phyloP scores from a whole-genome alignment of 2,329 filamentous ascomycete species.

The Colletotrichum zoysiae region DNA sequence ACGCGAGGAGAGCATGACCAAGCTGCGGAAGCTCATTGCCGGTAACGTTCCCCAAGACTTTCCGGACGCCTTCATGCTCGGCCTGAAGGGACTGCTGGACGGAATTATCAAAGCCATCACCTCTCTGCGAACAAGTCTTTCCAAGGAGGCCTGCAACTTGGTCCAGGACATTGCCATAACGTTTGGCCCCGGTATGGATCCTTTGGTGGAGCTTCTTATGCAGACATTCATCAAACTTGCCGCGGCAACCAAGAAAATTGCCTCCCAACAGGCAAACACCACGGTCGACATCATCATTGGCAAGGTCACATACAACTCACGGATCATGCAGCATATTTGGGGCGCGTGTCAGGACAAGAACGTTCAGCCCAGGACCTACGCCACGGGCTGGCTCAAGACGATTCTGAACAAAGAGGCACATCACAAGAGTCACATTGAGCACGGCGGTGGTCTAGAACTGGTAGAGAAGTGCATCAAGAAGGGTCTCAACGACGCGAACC shows the following conservation, averaged over 20 bases:
- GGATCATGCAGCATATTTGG: slow-evolving; percentile 88
- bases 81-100: slow-evolving; percentile 82
- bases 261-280: slow-evolving; percentile 82
- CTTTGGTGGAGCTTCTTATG: slow-evolving; percentile 90
- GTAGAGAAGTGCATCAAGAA: slow-evolving; percentile 92
- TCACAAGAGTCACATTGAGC: slow-evolving; percentile 87
- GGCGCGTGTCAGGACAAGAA: slow-evolving; percentile 92
- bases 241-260: slow-evolving; percentile 92
- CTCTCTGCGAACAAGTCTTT: slow-evolving; percentile 90
- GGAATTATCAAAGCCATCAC: slow-evolving; percentile 88
- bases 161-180: slow-evolving; percentile 86
- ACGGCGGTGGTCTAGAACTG: slow-evolving; percentile 83
- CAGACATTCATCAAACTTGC: slow-evolving; percentile 92
- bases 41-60: slow-evolving; percentile 88
- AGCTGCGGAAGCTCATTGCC: slow-evolving; percentile 81
- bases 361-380: slow-evolving; percentile 84
- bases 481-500: slow-evolving; percentile 89
- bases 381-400: slow-evolving; percentile 85
- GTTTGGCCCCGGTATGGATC: slow-evolving; percentile 83
- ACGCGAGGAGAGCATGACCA: slow-evolving; percentile 83
- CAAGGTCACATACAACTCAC: slow-evolving; percentile 81
- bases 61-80: slow-evolving; percentile 75
- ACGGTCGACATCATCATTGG: slow-evolving; percentile 86
- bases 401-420: slow-evolving; percentile 81
- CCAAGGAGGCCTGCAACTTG: slow-evolving; percentile 85